Percentiles rank a stretch among this genome's conserved stretches.
Conservation (phyloP, 2,329 filamentous ascomycete genomes). For the Byssothecium circinans region DNA sequence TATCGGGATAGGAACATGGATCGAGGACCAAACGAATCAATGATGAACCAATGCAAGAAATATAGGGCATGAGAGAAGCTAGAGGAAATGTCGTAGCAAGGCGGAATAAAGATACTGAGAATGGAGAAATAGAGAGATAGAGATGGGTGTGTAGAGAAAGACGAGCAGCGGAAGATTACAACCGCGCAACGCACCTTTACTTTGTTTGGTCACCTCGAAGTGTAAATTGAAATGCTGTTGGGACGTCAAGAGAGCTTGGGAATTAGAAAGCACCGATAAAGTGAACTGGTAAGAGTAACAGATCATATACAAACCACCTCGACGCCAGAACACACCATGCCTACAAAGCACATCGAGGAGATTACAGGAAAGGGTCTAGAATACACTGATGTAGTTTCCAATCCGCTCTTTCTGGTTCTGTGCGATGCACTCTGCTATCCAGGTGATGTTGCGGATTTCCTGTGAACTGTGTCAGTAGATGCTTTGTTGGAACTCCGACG, state of each 20-base stretch:
- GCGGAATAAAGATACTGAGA: no score
- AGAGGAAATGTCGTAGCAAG: no score
- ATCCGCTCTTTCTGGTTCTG: slow-evolving; percentile 99
- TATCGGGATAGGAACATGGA: no score
- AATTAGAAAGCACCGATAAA: background rate
- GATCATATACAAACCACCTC: slow-evolving; percentile 34
- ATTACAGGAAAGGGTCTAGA: slow-evolving; percentile 46
- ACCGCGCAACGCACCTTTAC: background rate
- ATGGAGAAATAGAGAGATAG: no score
- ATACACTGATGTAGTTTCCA: slow-evolving; percentile 97
- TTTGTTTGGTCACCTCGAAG: no score
- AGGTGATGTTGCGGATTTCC: slow-evolving; percentile 99
- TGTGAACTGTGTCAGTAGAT: slow-evolving; percentile 45
- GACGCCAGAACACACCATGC: slow-evolving; percentile 32
- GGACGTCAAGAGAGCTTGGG: background rate
- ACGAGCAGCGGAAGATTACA: no score
- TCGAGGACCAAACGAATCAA: no score
- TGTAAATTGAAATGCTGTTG: background rate
- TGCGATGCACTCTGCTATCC: slow-evolving; percentile 99
- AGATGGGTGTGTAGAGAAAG: no score
- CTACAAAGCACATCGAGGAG: slow-evolving; percentile 30
- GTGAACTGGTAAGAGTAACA: background rate
- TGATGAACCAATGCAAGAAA: no score
- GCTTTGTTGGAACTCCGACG: background rate
- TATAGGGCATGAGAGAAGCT: no score